These are phyloP conservation scores for Agaricus subrufescens DNA, from an alignment of 768 basidiomycete species.

Conservation along the genomic window DNA sequence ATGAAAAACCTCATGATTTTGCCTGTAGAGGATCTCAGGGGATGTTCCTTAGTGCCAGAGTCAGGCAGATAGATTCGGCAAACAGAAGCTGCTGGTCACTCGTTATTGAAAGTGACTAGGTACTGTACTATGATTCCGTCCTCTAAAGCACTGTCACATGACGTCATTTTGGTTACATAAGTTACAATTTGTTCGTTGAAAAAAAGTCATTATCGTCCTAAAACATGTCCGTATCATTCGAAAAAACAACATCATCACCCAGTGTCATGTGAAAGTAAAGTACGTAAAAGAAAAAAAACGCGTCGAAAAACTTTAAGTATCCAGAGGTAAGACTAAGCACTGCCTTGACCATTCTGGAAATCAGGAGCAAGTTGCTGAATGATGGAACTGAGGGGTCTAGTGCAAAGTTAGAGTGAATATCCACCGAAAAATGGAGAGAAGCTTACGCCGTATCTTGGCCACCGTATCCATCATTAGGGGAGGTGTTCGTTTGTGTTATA, in stretches of 20 bases:
- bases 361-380: background rate
- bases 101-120: background rate
- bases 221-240: background rate
- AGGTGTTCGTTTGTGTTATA: conserved; percentile 37
- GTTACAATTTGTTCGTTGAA: background rate
- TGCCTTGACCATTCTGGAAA: background rate
- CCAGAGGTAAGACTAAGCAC: background rate
- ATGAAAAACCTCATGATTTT: conserved; percentile 73
- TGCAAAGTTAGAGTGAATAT: background rate
- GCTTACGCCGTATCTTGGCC: conserved; percentile 36
- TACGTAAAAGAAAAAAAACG: too few species aligned
- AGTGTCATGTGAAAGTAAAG: background rate
- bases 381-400: background rate
- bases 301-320: background rate
- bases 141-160: too few species aligned
- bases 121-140: background rate
- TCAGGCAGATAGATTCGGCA: background rate
- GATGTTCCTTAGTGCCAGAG: too few species aligned
- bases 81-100: background rate
- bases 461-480: conserved; percentile 65
- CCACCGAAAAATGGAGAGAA: background rate
- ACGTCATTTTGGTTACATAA: background rate
- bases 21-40: too few species aligned
- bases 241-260: background rate
- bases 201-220: background rate